Conservation (phyloP, 768 basidiomycete species). For the Gautieria morchelliformis region DNA sequence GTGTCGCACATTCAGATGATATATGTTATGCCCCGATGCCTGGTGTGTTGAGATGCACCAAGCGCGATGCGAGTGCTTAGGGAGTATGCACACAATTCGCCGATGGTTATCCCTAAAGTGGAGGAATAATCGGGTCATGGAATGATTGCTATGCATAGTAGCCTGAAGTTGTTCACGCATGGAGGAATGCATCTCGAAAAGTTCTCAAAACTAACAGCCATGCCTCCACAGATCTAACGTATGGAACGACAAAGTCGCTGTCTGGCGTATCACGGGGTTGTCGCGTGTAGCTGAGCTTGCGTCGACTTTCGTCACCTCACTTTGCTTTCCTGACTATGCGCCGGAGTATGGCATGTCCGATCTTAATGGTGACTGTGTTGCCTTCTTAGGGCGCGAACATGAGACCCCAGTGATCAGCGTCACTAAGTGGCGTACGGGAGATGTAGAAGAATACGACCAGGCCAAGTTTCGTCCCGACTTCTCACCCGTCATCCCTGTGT, state of each 20-base stretch:
- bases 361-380: conserved; percentile 8
- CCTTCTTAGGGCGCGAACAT: conserved; percentile 8
- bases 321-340: conserved; percentile 8
- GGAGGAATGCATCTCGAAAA: too few species aligned
- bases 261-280: conserved; percentile 6
- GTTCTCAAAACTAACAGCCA: background rate
- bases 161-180: too few species aligned
- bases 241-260: conserved; percentile 7
- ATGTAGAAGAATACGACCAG: conserved; percentile 4
- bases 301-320: conserved; percentile 4
- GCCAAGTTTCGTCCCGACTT: conserved; percentile 8
- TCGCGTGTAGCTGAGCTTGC: background rate
- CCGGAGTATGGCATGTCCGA: conserved; percentile 9
- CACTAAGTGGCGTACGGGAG: conserved; percentile 7
- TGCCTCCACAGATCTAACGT: conserved; percentile 3
- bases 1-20: background rate
- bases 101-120: too few species aligned
- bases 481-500: conserved; percentile 3
- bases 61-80: too few species aligned
- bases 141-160: too few species aligned
- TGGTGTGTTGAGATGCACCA: too few species aligned
- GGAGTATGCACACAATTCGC: too few species aligned
- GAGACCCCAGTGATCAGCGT: conserved; percentile 8
- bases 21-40: background rate
- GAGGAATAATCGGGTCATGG: too few species aligned